phyloP scores from a whole-genome alignment of 768 basidiomycete genomes.

The Sporobolomyces phaffii region DNA sequence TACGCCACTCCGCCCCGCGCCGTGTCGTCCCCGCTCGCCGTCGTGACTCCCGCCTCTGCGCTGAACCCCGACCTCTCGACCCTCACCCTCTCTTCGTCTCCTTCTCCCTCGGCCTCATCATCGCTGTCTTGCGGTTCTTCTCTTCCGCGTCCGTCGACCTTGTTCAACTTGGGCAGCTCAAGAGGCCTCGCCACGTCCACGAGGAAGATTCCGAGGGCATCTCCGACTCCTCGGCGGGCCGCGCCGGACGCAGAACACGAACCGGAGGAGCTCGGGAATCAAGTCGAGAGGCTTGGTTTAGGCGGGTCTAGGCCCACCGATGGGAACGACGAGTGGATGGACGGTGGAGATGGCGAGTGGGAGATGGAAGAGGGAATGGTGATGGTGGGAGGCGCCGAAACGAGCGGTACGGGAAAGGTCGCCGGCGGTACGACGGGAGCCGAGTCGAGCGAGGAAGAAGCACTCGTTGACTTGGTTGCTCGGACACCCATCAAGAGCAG shows the following conservation, averaged over 20 bases:
- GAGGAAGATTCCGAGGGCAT: background rate
- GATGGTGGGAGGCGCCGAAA: background rate
- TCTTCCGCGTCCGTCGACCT: background rate
- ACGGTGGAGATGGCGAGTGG: no score
- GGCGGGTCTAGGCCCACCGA: background rate
- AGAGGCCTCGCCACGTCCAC: background rate
- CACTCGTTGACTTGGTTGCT: background rate
- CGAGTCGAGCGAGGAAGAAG: constrained; percentile 29
- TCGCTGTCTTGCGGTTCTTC: background rate
- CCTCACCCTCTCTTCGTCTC: constrained; percentile 6
- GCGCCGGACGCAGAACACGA: background rate
- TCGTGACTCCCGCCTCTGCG: background rate
- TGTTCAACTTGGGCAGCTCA: constrained; percentile 2
- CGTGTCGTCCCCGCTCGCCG: background rate
- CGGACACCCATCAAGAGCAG: background rate
- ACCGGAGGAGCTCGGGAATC: no score
- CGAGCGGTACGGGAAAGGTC: background rate
- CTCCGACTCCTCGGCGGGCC: background rate
- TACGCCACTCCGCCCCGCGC: background rate
- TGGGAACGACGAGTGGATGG: background rate
- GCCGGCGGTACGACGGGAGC: background rate
- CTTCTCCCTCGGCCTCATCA: background rate
- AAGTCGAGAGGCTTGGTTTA: constrained; percentile 22
- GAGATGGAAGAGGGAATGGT: background rate
- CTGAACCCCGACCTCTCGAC: constrained; percentile 7